phyloP scores from a whole-genome alignment of 1,284 basidiomycete genomes.

The Cryptococcus depauperatus region DNA sequence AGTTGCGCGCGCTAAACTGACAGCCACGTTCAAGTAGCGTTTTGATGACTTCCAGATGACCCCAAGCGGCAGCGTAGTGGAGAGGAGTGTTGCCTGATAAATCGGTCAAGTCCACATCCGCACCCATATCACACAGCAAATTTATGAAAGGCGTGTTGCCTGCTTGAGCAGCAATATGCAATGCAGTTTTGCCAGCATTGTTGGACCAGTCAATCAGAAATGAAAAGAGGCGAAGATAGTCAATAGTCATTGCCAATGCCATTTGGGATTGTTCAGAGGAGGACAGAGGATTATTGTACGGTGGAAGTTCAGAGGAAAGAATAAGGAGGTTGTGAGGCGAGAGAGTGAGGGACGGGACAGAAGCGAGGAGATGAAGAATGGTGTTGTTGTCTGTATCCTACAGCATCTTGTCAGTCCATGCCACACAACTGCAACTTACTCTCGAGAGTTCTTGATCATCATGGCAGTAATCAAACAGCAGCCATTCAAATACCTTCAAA shows the following conservation, averaged over 20 bases:
- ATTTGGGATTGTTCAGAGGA: constrained; percentile 18
- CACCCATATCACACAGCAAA: constrained; percentile 67
- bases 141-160: constrained; percentile 78
- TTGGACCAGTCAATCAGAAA: constrained; percentile 87
- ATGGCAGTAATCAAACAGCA: constrained; percentile 70
- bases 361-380: constrained; percentile 76
- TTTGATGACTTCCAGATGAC: constrained; percentile 60
- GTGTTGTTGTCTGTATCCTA: constrained; percentile 85
- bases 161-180: constrained; percentile 78
- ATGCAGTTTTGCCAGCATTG: constrained; percentile 73
- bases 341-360: constrained; percentile 51
- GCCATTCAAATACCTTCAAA: constrained; percentile 81
- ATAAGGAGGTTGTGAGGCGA: constrained; percentile 22
- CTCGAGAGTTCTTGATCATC: constrained; percentile 82
- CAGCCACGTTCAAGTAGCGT: constrained; percentile 82
- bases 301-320: constrained; percentile 23
- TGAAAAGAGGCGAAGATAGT: constrained; percentile 45
- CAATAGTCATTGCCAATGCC: constrained; percentile 29
- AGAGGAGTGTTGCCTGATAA: constrained; percentile 84
- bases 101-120: constrained; percentile 79
- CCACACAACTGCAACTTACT: constrained; percentile 49
- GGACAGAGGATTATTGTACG: constrained; percentile 10
- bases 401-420: background rate
- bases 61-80: constrained; percentile 55
- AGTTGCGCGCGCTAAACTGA: constrained; percentile 69